phyloP scores from a whole-genome alignment of 139 green algal genomes.

The Dunaliella sp. region DNA sequence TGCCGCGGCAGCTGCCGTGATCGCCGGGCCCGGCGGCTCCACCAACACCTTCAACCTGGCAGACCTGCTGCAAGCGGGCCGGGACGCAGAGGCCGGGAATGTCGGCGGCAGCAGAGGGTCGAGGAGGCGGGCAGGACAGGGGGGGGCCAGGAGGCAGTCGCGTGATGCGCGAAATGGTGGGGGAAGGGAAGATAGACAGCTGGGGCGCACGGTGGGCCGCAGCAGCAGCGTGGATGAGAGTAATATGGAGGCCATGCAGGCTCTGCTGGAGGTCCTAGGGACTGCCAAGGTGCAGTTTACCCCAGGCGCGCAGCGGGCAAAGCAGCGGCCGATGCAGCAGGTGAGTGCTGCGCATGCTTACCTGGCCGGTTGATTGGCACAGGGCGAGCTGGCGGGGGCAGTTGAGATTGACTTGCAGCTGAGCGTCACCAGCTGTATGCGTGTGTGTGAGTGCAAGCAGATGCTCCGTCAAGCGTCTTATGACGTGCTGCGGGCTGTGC shows the following conservation, averaged over 20 bases:
- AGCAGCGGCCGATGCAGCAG: background rate
- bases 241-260: background rate
- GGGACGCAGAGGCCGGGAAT: background rate
- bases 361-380: too few species aligned
- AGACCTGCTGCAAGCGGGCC: background rate
- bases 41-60: background rate
- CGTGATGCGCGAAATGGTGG: too few species aligned
- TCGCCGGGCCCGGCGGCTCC: background rate
- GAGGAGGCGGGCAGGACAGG: too few species aligned
- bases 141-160: too few species aligned
- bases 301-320: too few species aligned
- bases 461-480: too few species aligned
- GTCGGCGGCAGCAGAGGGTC: background rate
- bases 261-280: background rate
- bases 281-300: too few species aligned
- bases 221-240: background rate
- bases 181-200: background rate
- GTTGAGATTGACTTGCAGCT: too few species aligned
- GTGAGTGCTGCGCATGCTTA: background rate
- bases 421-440: too few species aligned
- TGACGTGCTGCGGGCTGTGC: too few species aligned
- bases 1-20: background rate
- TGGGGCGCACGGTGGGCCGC: background rate
- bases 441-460: too few species aligned
- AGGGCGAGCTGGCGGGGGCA: too few species aligned